Conservation (phyloP, 2,329 filamentous ascomycete genomes). For the Biscogniauxia sp. region DNA sequence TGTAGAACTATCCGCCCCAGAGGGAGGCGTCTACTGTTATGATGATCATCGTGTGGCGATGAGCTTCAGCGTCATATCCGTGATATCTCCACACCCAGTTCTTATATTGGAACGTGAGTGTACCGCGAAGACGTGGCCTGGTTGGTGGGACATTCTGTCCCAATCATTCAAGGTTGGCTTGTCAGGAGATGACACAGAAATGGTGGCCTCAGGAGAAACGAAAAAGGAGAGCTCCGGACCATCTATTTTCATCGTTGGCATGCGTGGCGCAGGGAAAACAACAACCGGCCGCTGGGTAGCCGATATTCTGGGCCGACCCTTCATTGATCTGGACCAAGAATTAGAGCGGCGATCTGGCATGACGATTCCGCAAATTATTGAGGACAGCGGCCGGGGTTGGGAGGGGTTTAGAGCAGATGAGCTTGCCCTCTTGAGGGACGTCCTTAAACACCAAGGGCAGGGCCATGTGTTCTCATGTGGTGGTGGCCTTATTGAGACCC, state of each 20-base stretch:
- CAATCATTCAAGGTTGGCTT: conserved; percentile 74
- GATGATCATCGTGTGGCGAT: conserved; percentile 98
- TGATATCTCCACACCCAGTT: conserved; percentile 67
- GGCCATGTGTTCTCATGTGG: conserved; percentile 90
- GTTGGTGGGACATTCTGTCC: conserved; percentile 92
- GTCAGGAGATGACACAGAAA: conserved; percentile 65
- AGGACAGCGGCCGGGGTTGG: conserved; percentile 68
- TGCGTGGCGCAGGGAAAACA: conserved; percentile 96
- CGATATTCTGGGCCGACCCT: conserved; percentile 68
- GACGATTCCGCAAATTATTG: conserved; percentile 84
- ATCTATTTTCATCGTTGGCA: conserved; percentile 92
- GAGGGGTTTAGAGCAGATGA: conserved; percentile 83
- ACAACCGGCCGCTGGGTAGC: conserved; percentile 87
- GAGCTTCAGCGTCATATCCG: conserved; percentile 90
- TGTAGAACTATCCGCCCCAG: conserved; percentile 50
- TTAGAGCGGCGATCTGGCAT: conserved; percentile 72
- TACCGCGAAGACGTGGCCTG: conserved; percentile 96
- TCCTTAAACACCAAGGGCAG: conserved; percentile 70
- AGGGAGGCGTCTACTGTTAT: conserved; percentile 81
- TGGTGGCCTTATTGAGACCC: conserved; percentile 86
- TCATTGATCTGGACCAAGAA: conserved; percentile 85
- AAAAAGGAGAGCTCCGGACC: conserved; percentile 45
- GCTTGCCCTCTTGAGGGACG: conserved; percentile 67
- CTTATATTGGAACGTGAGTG: conserved; percentile 88
- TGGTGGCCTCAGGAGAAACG: conserved; percentile 28